A percentile compares a stretch with the other conserved stretches of the same genome.
Evolutionary conservation across 495 filamentous ascomycete genomes (phyloP).

Genomic region (Penicillium desertorum): DNA sequence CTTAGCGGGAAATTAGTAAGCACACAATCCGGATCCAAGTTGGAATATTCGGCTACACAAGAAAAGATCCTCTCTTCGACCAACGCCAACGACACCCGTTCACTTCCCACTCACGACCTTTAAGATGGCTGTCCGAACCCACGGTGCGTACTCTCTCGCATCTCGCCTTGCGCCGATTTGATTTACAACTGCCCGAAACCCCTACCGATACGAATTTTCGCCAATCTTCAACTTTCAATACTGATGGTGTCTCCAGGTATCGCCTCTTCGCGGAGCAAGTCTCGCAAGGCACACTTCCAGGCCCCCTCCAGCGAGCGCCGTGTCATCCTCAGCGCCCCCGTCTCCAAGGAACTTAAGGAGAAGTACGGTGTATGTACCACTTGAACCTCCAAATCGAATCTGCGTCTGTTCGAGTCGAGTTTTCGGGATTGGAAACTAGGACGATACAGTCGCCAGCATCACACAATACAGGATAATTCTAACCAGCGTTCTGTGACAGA

Average conservation of each 20-base stretch:
- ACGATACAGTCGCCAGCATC: slow-evolving; percentile 11
- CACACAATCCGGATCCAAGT: slow-evolving; percentile 40
- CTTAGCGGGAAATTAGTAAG: slow-evolving; percentile 43
- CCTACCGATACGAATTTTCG: slow-evolving; percentile 10
- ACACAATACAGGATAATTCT: slow-evolving; percentile 5
- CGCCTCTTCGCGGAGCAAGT: slow-evolving; percentile 90
- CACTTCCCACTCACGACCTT: slow-evolving; percentile 35
- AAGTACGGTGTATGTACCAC: slow-evolving; percentile 80
- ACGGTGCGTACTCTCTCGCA: slow-evolving; percentile 33
- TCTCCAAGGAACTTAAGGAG: slow-evolving; percentile 92
- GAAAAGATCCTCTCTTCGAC: slow-evolving; percentile 34
- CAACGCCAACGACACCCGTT: slow-evolving; percentile 38
- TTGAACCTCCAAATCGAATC: slow-evolving; percentile 3
- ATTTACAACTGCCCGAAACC: slow-evolving; percentile 1
- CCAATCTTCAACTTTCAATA: slow-evolving; percentile 17
- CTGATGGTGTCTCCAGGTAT: slow-evolving; percentile 51
- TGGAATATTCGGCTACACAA: slow-evolving; percentile 22
- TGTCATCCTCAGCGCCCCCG: slow-evolving; percentile 87
- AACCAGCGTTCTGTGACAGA: slow-evolving; percentile 50
- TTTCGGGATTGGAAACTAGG: slow-evolving; percentile 1
- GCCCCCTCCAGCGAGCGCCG: slow-evolving; percentile 90
- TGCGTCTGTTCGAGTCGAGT: slow-evolving; percentile 7
- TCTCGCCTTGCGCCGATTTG: slow-evolving; percentile 8
- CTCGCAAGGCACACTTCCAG: slow-evolving; percentile 93
- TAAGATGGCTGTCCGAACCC: slow-evolving; percentile 45